Evolutionary conservation across 306 rosid species (phyloP).

Genomic region (Quercus bicolor): DNA sequence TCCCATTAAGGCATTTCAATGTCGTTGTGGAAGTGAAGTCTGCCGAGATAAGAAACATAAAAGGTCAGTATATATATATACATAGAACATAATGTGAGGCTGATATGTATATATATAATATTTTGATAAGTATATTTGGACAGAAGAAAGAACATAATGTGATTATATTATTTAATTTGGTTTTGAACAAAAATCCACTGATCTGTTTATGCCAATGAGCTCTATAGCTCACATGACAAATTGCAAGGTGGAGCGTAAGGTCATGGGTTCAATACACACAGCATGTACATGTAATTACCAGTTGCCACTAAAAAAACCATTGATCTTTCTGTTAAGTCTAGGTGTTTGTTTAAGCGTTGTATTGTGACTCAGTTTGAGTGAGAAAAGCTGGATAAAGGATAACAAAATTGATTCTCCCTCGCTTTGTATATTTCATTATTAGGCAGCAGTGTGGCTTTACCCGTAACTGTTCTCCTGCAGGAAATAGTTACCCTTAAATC

Average conservation of each 20-base stretch:
- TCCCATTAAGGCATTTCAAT: slow-evolving; percentile 73
- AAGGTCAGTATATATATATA: slow-evolving; percentile 37
- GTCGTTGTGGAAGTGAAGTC: slow-evolving; percentile 62
- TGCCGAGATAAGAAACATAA: slow-evolving; percentile 53
- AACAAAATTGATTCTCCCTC: neutral
- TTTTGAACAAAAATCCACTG: neutral
- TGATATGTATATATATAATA: neutral
- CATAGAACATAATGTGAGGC: neutral
- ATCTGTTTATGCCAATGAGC: neutral
- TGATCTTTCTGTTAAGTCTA: too few species aligned
- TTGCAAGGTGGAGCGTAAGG: too few species aligned
- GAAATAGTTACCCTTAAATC: neutral
- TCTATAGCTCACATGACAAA: too few species aligned
- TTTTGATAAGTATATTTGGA: too few species aligned
- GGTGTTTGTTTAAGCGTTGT: neutral
- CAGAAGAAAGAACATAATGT: too few species aligned
- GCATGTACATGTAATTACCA: too few species aligned
- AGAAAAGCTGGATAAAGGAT: neutral
- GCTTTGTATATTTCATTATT: neutral
- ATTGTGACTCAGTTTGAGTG: neutral
- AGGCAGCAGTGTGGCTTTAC: neutral
- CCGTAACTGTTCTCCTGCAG: neutral
- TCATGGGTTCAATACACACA: too few species aligned
- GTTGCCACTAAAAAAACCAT: too few species aligned
- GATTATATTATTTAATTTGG: neutral